phyloP scores from a whole-genome alignment of 2,329 filamentous ascomycete genomes.

The Nothomitra cinnamomea region DNA sequence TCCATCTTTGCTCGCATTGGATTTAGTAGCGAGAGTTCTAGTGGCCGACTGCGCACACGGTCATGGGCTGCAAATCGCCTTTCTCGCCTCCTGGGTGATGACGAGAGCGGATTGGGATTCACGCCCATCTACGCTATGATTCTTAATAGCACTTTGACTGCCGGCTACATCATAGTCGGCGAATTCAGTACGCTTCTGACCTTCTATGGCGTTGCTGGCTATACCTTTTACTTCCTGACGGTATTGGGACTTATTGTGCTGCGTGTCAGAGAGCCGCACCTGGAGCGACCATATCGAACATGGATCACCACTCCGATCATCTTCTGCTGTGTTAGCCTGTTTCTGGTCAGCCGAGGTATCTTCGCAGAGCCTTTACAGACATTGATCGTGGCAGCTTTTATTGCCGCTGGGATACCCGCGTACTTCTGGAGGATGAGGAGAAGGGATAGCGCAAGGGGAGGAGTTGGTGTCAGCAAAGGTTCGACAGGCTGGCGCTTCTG shows the following conservation, averaged over 20 bases:
- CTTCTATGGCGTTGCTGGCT: slow-evolving; percentile 94
- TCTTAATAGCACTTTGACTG: slow-evolving; percentile 60
- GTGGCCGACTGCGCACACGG: slow-evolving; percentile 24
- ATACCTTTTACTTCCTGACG: slow-evolving; percentile 93
- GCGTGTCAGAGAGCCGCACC: slow-evolving; percentile 66
- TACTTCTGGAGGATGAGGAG: slow-evolving; percentile 64
- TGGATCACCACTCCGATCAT: slow-evolving; percentile 97
- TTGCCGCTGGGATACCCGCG: slow-evolving; percentile 65
- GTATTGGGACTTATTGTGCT: slow-evolving; percentile 87
- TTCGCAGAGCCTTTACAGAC: slow-evolving; percentile 88
- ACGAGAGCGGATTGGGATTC: slow-evolving; percentile 66
- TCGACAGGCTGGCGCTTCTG: slow-evolving; percentile 24
- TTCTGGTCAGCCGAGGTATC: slow-evolving; percentile 72
- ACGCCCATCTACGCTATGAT: slow-evolving; percentile 87
- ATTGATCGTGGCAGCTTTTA: slow-evolving; percentile 69
- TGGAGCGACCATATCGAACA: slow-evolving; percentile 83
- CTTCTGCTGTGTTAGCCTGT: slow-evolving; percentile 94
- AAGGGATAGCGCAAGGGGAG: slow-evolving; percentile 13
- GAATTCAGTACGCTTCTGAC: slow-evolving; percentile 86
- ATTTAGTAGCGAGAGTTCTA: slow-evolving; percentile 23
- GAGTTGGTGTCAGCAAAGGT: slow-evolving; percentile 1
- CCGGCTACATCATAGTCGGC: slow-evolving; percentile 65
- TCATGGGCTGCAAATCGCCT: slow-evolving; percentile 43
- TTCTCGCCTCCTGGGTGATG: slow-evolving; percentile 52
- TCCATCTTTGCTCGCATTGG: slow-evolving; percentile 70